Evolutionary conservation across 1,284 basidiomycete species (phyloP).

Genomic region (Volvariella surrecta): DNA sequence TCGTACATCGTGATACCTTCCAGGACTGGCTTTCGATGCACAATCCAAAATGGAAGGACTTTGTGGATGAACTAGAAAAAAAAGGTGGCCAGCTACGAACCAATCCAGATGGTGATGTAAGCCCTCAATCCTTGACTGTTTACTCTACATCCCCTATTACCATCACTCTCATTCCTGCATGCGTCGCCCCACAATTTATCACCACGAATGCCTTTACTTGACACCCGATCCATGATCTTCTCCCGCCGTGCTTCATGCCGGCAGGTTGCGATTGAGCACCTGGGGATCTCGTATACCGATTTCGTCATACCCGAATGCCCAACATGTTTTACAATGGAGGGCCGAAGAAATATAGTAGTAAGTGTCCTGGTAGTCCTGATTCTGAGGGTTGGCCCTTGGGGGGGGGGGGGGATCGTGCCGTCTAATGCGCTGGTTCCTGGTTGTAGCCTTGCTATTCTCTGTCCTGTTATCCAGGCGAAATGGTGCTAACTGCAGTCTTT

Average conservation of each 20-base stretch:
- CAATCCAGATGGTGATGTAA: constrained; percentile 89
- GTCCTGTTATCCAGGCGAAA: too few relatives aligned
- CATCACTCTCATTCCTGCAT: too few relatives aligned
- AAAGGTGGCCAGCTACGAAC: constrained; percentile 63
- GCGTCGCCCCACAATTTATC: too few relatives aligned
- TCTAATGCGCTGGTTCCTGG: too few relatives aligned
- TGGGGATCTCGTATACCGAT: constrained; percentile 63
- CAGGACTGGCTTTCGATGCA: constrained; percentile 64
- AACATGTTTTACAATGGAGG: constrained; percentile 47
- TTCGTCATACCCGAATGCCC: constrained; percentile 78
- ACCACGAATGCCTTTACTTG: neutral
- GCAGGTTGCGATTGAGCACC: constrained; percentile 68
- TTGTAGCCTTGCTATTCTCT: too few relatives aligned
- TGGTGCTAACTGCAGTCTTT: neutral
- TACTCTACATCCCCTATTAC: neutral
- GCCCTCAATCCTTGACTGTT: constrained; percentile 15
- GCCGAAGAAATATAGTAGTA: constrained; percentile 42
- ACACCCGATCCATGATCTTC: neutral
- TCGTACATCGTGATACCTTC: constrained; percentile 58
- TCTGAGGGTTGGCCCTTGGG: too few relatives aligned
- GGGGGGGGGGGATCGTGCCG: too few relatives aligned
- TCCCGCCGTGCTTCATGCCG: neutral
- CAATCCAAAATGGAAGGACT: constrained; percentile 78
- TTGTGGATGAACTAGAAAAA: constrained; percentile 57
- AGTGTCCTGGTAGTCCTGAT: too few relatives aligned